Base-by-base conservation (phyloP, 768 basidiomycete species). In the Russula vinacea region DNA sequence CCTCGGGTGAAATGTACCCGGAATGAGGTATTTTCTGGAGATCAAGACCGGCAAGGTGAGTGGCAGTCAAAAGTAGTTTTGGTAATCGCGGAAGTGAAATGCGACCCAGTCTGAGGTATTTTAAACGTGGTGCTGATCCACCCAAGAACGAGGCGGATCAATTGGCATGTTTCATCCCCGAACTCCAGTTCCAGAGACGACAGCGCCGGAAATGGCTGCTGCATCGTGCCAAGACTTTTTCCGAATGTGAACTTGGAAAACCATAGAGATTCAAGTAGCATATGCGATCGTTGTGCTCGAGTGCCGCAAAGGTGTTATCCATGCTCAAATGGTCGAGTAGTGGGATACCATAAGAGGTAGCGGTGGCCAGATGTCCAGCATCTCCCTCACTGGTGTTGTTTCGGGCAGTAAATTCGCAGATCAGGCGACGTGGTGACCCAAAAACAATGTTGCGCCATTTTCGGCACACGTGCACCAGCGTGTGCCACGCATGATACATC, bases 161-260 rank as follows among this genome's bases (percentile, higher is more conserved):
- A n/a, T 19, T 10, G 42, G 42, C 10, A 10, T 10, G 9, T 6
- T n/a, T 11, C 4, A 45, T n/a, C 9, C 0, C 4, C 0, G 19
- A 17, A n/a, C 9, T 4, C 0, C 9, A 45, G 7, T 0, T 1
- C 0, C 9, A 45, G 44, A n/a, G 7, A 4, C 17, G 19, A n/a
- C 44, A 45, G 3, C 10, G 19, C 44, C 44, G n/a, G 19, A 17
- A 9, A 44, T 44, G 42, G 42, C 1, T n/a, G 19, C 19, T 44
- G 19, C 42, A 44, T 44, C n/a, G 42, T 16, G 2, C 44, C 44
- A n/a, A 45, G 10, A n/a, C n/a, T 19, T 45, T 11, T 45, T 45
- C 44, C 3, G 17, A 45, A 19, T 11, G 9, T 9, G 19, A n/a
- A n/a, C 3, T n/a, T 10, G 3, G 9, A 45, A 45, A 0, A 9